Base-by-base conservation (phyloP, 176 grass and related monocot genomes). In the Aechmea fasciata region DNA sequence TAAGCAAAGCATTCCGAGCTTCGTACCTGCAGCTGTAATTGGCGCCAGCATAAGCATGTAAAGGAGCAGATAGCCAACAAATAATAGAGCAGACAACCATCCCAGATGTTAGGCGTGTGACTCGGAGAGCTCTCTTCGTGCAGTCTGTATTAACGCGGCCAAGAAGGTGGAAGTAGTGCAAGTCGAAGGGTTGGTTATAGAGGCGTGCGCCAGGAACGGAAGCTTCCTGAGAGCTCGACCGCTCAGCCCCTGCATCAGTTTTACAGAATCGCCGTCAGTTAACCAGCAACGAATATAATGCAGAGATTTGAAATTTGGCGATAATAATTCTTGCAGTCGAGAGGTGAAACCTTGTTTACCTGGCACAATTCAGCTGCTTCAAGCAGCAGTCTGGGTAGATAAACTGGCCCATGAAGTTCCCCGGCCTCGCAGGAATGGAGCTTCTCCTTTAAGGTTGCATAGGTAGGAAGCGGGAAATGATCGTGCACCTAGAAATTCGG, bases 181-280 rank as follows among this genome's bases (percentile, higher is more conserved):
- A 73, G 48, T 57, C 0, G 82, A 75, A 65, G 89, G 82, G 63
- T 78, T 85, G 24, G 74, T 71, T 6, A 85, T 68, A 67, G 86
- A 78, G 41, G 94, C 89, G 70, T 99, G 90, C 64, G 94, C 89
- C 41, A 99, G 76, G 74, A 99, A 99, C 74, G 94, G 94, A 69
- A 99, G 90, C 73, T 99, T 99, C 74, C 94, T 85, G 77, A 99
- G 72, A 23, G 89, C 75, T 68, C 94, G 82, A 64, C 94, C 89
- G 11, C 94, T 99, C 47, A 93, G 67, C 61, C 89, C 94, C 89
- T 97, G 84, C 33, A 69, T 65, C 20, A 68, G 63, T 59, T 67
- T 67, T 84, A 20, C 64, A 77, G 0, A 11, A 29, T 17, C 49
- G 55, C 50, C 11, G 9, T 74, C 18, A 47, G 10, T 11, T 54